Evolutionary conservation across 2,329 filamentous ascomycete genomes (phyloP), one percentile per base, ranked within the genome.

Genomic region (Fusarium graminum): DNA sequence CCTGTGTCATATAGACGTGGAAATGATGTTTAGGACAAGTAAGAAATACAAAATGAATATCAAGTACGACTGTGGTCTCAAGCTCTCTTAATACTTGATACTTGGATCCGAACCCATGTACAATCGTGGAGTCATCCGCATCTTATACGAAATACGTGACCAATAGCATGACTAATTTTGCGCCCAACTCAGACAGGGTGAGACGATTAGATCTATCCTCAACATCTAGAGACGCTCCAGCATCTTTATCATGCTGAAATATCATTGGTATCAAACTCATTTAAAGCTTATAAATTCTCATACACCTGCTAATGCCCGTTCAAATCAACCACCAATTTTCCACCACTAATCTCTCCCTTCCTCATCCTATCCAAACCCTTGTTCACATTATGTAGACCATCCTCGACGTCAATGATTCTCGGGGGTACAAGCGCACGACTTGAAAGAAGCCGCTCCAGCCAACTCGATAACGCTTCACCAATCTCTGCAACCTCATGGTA

Each of bases 401-500:
- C 82, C 17, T 88, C 84, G 0, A 87, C 84, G 25, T 86, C 85
- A 17, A 91, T 82, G n/a, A 92, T 85, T 29, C 90, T 87, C 0
- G 90, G 90, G 6, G 88, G 81, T 6, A 81, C 77, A 4, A 93
- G 70, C 1, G 81, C 73, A 0, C 82, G 80, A 0, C 81, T 78
- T 10, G 83, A 79, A 8, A 93, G 75, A n/a, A 93, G 75, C 25
- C 81, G 78, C 74, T 92, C 90, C 26, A 92, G 78, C 91, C 91
- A 93, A 2, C 79, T 74, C 13, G 87, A 87, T 52, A 92, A 74
- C 0, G 81, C 81, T 63, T 88, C 84, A 0, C 91, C 91, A 0
- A 93, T 80, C 3, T 81, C 80, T 0, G 87, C 84, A 0, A 88
- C 82, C 58, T 90, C 87, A 72, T 94, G 91, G 71, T 92, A 93